Percentiles rank a stretch among this genome's conserved stretches.
These are phyloP conservation scores for Aspergillus pseudonomiae DNA, from an alignment of 2,329 filamentous ascomycete species.

Conservation along the genomic window DNA sequence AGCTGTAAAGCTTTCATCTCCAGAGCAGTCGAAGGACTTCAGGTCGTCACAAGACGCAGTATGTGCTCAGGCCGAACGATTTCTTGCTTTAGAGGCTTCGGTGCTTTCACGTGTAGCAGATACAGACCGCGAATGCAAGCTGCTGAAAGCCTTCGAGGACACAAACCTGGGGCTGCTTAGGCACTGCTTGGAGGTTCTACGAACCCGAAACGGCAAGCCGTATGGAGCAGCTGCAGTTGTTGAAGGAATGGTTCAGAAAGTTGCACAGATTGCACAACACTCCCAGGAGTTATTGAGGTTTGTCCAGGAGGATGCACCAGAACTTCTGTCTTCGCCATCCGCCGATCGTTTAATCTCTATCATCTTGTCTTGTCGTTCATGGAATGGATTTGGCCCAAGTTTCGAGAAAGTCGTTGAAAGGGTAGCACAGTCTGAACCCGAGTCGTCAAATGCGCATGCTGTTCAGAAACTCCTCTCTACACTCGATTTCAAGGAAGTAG, in stretches of 20 bases:
- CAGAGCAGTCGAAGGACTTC: conserved; percentile 80
- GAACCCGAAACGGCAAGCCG: conserved; percentile 63
- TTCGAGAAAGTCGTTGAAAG: conserved; percentile 40
- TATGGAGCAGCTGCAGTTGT: conserved; percentile 65
- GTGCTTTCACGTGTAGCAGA: conserved; percentile 34
- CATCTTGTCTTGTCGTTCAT: conserved; percentile 59
- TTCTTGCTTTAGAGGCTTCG: conserved; percentile 61
- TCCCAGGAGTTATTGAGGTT: conserved; percentile 54
- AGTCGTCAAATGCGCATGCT: conserved; percentile 35
- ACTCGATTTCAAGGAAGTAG: conserved; percentile 41
- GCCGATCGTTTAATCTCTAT: conserved; percentile 67
- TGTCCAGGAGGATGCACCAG: conserved; percentile 58
- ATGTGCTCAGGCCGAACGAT: conserved; percentile 67
- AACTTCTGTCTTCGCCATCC: conserved; percentile 70
- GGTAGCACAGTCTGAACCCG: conserved; percentile 36
- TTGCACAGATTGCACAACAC: conserved; percentile 44
- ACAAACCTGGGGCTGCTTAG: conserved; percentile 45
- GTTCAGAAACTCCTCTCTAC: conserved; percentile 44
- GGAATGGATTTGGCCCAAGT: conserved; percentile 44
- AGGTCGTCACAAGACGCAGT: conserved; percentile 71
- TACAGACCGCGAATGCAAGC: conserved; percentile 25
- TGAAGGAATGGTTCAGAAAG: conserved; percentile 54
- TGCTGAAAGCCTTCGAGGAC: conserved; percentile 40
- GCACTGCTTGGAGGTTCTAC: conserved; percentile 54
- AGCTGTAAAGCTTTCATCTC: conserved; percentile 72